Conservation (phyloP, 495 filamentous ascomycete genomes). For the Hypoxylon lienhwacheense region DNA sequence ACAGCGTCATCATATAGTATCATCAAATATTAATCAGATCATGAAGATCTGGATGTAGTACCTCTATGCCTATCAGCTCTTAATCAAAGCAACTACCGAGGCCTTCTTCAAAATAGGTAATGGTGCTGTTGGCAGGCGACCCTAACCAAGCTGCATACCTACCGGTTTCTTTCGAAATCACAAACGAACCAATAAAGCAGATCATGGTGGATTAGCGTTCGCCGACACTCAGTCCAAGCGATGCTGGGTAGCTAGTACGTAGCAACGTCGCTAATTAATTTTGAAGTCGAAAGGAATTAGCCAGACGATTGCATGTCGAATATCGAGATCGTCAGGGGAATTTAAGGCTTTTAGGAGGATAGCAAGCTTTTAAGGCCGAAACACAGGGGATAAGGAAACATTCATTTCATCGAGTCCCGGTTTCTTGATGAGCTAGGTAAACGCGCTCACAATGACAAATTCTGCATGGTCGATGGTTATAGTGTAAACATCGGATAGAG, state of each 20-base stretch:
- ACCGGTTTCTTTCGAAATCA: not conserved
- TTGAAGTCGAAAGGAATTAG: slow-evolving; percentile 13
- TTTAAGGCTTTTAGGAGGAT: slow-evolving; percentile 15
- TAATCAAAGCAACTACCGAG: not conserved
- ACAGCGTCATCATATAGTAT: slow-evolving; percentile 4
- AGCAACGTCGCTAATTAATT: slow-evolving; percentile 7
- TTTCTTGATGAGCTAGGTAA: not conserved
- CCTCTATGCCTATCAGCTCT: slow-evolving; percentile 3
- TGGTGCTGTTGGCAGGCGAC: not conserved
- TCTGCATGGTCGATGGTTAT: not conserved
- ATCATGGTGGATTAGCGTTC: slow-evolving; percentile 2
- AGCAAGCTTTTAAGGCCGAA: slow-evolving; percentile 7
- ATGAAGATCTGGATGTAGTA: slow-evolving; percentile 23
- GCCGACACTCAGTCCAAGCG: not conserved
- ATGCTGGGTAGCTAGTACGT: not conserved
- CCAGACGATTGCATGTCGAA: slow-evolving; percentile 21
- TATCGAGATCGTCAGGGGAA: slow-evolving; percentile 39
- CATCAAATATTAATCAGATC: slow-evolving; percentile 27
- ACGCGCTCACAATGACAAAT: not conserved
- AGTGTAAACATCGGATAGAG: not conserved
- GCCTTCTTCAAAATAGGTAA: not conserved
- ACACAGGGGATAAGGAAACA: slow-evolving; percentile 16
- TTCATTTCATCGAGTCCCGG: slow-evolving; percentile 25
- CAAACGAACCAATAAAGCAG: not conserved
- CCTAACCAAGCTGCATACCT: not conserved